Conservation (phyloP, 2,329 filamentous ascomycete genomes). For the Colletotrichum orbiculare region DNA sequence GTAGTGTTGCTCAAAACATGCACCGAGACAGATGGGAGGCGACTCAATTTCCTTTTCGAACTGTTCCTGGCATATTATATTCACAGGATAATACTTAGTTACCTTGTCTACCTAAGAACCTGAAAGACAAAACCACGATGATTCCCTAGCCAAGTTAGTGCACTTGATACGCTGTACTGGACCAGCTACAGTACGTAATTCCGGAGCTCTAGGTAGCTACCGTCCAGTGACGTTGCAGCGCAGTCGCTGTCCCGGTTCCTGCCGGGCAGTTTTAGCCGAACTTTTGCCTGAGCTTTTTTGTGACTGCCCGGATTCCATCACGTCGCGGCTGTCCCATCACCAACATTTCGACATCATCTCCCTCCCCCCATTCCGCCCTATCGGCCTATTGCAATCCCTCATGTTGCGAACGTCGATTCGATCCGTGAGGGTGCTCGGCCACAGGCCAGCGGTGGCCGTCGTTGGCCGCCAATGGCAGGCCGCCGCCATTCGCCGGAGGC, state of each 20-base stretch:
- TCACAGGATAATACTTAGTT: too few relatives aligned
- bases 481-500: conserved; percentile 53
- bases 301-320: conserved; percentile 40
- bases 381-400: conserved; percentile 62
- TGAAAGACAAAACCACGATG: too few relatives aligned
- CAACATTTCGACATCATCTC: conserved; percentile 41
- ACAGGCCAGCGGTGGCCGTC: conserved; percentile 63
- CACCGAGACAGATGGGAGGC: too few relatives aligned
- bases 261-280: conserved; percentile 52
- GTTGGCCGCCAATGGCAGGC: conserved; percentile 69
- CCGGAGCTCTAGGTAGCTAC: neutral
- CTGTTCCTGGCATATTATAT: too few relatives aligned
- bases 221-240: conserved; percentile 31
- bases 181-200: neutral
- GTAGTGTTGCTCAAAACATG: too few relatives aligned
- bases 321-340: conserved; percentile 38
- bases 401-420: conserved; percentile 78
- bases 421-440: conserved; percentile 70
- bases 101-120: too few relatives aligned
- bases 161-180: neutral
- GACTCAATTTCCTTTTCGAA: too few relatives aligned
- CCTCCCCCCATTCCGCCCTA: conserved; percentile 44
- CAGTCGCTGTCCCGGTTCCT: conserved; percentile 36
- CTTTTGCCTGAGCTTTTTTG: conserved; percentile 58
- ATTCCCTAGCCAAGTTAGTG: too few relatives aligned